These are phyloP conservation scores for Sicyos edulis DNA, from an alignment of 306 rosid species.

Conservation along the genomic window DNA sequence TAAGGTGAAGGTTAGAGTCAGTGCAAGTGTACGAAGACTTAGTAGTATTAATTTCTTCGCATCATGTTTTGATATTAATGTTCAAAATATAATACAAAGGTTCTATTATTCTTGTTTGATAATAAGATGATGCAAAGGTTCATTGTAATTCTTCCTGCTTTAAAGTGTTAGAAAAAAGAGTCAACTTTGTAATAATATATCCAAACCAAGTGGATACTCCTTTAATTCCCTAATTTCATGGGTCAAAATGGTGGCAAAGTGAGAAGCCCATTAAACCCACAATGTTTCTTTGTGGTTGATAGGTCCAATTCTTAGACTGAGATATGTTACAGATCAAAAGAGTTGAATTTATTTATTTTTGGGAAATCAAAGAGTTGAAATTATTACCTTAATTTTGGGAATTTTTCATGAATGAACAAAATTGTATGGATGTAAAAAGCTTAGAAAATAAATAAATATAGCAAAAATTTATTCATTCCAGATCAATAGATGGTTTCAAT, in stretches of 20 bases:
- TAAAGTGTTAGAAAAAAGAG: background rate
- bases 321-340: too few species aligned
- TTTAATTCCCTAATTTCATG: slow-evolving; percentile 6
- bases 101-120: too few species aligned
- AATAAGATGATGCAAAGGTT: background rate
- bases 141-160: background rate
- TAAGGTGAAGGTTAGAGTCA: too few species aligned
- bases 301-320: background rate
- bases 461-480: too few species aligned
- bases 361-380: background rate
- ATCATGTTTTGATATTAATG: too few species aligned
- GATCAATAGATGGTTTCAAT: too few species aligned
- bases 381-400: background rate
- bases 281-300: slow-evolving; percentile 1
- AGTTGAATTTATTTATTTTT: too few species aligned
- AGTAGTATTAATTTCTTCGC: too few species aligned
- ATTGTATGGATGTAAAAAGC: too few species aligned
- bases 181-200: background rate
- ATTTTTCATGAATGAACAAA: too few species aligned
- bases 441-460: too few species aligned
- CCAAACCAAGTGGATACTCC: background rate
- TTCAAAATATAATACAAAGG: background rate
- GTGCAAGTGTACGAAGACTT: too few species aligned
- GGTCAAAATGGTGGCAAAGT: slow-evolving; percentile 9
- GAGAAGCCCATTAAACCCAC: slow-evolving; percentile 6